Evolutionary conservation across 2,329 filamentous ascomycete species (phyloP).

Genomic region (Pseudocercospora macadamiae): DNA sequence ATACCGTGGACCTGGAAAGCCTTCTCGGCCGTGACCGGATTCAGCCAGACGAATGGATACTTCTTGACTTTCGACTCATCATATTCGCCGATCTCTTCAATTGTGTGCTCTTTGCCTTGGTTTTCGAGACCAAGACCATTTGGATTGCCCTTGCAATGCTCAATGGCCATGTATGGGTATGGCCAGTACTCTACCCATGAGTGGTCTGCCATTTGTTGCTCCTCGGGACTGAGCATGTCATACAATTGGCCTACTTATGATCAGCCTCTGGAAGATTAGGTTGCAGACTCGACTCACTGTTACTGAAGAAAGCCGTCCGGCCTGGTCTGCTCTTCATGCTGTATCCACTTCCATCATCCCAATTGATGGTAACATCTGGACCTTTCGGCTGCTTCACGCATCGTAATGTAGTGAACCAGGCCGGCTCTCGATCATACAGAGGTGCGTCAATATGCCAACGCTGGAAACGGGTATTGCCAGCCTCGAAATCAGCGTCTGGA

Average conservation of each 20-base stretch:
- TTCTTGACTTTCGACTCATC: constrained; percentile 68
- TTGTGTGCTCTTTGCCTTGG: constrained; percentile 63
- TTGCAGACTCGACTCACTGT: constrained; percentile 46
- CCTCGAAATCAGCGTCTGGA: constrained; percentile 59
- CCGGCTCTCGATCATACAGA: constrained; percentile 71
- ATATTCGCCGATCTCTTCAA: constrained; percentile 63
- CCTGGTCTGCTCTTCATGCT: constrained; percentile 69
- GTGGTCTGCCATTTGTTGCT: constrained; percentile 67
- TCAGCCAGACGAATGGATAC: constrained; percentile 66
- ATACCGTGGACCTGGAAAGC: constrained; percentile 68
- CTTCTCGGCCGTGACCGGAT: constrained; percentile 67
- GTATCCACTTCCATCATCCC: constrained; percentile 71
- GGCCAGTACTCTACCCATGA: constrained; percentile 73
- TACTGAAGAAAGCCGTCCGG: constrained; percentile 73
- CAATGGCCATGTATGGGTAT: constrained; percentile 81
- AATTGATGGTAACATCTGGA: constrained; percentile 66
- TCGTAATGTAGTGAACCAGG: constrained; percentile 70
- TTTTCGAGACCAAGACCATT: constrained; percentile 70
- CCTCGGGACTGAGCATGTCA: constrained; percentile 63
- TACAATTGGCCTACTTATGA: constrained; percentile 58
- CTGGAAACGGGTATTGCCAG: constrained; percentile 63
- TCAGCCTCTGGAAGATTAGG: background rate
- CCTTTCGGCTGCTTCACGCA: constrained; percentile 64
- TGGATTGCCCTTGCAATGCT: constrained; percentile 63
- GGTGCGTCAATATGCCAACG: constrained; percentile 79